Evolutionary conservation across 1,139 yeast species (phyloP).

Genomic region (Yarrowia galli): DNA sequence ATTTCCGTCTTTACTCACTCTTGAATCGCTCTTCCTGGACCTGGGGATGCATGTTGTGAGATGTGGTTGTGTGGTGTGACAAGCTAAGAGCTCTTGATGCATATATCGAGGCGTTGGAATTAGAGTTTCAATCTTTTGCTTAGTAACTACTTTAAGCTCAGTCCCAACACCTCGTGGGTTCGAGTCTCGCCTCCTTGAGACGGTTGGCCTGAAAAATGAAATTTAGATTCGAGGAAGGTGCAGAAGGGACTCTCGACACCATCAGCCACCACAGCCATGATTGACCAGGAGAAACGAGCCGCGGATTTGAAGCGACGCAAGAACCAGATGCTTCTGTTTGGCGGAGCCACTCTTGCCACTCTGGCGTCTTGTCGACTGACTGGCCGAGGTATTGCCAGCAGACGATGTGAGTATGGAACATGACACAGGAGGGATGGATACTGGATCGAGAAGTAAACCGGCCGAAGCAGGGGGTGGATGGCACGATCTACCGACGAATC

Average conservation of each 20-base stretch:
- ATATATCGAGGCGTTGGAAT: constrained; percentile 14
- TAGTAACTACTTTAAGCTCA: background rate
- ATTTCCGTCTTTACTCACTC: constrained; percentile 42
- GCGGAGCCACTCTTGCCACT: constrained; percentile 75
- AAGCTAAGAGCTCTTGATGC: constrained; percentile 15
- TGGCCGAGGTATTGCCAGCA: constrained; percentile 71
- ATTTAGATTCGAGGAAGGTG: constrained; percentile 15
- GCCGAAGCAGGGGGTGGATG: too few species aligned
- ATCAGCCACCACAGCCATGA: constrained; percentile 22
- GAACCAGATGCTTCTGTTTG: constrained; percentile 73
- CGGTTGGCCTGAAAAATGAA: constrained; percentile 10
- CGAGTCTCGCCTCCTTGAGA: background rate
- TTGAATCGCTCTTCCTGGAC: constrained; percentile 46
- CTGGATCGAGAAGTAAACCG: too few species aligned
- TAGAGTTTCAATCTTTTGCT: background rate
- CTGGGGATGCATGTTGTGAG: constrained; percentile 46
- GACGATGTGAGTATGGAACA: constrained; percentile 62
- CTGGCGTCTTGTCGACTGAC: constrained; percentile 77
- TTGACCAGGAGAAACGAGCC: constrained; percentile 28
- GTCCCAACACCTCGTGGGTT: background rate
- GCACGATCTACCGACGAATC: too few species aligned
- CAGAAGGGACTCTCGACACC: constrained; percentile 28
- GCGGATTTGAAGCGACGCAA: constrained; percentile 57
- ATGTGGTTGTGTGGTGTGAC: constrained; percentile 32
- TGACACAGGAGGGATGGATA: background rate